Base-by-base conservation (phyloP, 805 yeast genomes). In the Lipomyces sp. region DNA sequence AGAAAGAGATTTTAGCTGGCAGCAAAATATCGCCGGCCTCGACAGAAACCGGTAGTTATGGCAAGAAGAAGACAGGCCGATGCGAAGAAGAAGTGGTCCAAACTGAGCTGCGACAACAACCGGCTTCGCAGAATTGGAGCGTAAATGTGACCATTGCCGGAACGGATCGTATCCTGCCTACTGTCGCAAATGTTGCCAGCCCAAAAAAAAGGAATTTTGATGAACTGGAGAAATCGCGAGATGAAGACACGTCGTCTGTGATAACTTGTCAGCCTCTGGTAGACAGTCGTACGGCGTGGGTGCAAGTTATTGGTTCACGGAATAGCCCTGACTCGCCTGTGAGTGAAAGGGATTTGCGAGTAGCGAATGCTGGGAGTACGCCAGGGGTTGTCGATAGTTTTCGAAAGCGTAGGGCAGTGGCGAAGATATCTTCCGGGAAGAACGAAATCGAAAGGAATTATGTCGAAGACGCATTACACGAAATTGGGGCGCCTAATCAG, bases 141-240 rank as follows among this genome's bases (percentile, higher is more conserved):
- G 59, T 64, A 8, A 64, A 64, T 29, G 67, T 64, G 10, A 60
- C 64, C 7, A 64, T 64, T 29, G 50, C 59, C 18, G 66, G 62
- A 32, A 32, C 57, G 30, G 42, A 50, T 24, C 15, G 11, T 15
- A 32, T 15, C 18, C 37, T 32, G 15, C 29, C 34, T 53, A 53
- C 8, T 6, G 53, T 29, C 18, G 13, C 18, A 51, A n/a, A 30
- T n/a, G 18, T 6, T 33, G 8, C 33, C 6, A n/a, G 33, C 24
- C 24, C 24, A 7, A 18, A 7, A 11, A 51, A 13, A n/a, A 51
- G 30, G 15, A 51, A 51, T 51, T 24, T 29, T 18, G 54, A 51
- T 5, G 33, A n/a, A 51, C 24, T 30, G 33, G 33, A 4, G 15
- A n/a, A 7, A 10, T 3, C 54, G 33, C 54, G 6, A 24, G 10